phyloP scores from a whole-genome alignment of 2,329 filamentous ascomycete species.

The Didymella pomorum region DNA sequence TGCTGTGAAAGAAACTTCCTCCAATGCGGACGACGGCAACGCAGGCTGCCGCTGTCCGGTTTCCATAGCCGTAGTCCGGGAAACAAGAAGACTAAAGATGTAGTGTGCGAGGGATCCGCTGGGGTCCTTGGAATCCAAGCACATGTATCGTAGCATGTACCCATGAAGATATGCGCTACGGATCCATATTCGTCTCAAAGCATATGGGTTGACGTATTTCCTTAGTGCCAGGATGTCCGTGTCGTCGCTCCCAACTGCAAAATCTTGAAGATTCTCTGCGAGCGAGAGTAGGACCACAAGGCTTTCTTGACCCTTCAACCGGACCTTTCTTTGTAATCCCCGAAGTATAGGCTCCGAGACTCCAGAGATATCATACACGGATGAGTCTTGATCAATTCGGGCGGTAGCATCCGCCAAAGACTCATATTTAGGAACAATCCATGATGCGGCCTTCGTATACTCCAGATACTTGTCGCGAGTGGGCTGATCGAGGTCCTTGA shows the following conservation, averaged over 20 bases:
- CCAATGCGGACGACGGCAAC: background rate
- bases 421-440: background rate
- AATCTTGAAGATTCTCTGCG: background rate
- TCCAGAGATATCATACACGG: too few species aligned
- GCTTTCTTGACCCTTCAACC: background rate
- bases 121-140: background rate
- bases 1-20: background rate
- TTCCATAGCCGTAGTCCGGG: too few species aligned
- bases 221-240: background rate
- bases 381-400: too few species aligned
- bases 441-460: background rate
- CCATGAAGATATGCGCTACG: background rate
- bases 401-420: too few species aligned
- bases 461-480: background rate
- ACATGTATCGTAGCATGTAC: background rate
- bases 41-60: background rate
- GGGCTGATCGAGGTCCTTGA: background rate
- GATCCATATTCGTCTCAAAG: background rate
- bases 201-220: background rate
- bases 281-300: background rate
- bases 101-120: background rate
- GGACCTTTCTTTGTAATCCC: background rate
- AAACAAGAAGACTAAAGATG: background rate
- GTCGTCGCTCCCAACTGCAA: background rate
- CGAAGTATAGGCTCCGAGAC: background rate